Conservation (phyloP, 768 basidiomycete genomes). For the Suillus alpinus region DNA sequence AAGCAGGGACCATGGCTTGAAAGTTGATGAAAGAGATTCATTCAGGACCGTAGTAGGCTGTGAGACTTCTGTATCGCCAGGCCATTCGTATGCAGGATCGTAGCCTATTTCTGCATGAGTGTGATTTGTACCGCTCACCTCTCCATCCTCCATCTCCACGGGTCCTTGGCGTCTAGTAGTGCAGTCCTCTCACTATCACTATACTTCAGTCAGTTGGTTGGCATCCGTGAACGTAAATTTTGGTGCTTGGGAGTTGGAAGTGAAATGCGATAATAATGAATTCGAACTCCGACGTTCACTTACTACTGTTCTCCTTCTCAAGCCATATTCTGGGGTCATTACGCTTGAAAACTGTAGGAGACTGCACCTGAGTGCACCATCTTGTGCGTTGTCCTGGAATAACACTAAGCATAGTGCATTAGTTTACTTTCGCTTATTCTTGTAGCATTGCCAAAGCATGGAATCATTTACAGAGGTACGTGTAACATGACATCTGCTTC, state of each 20-base stretch:
- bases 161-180: constrained; percentile 1
- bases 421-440: neutral
- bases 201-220: neutral
- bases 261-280: neutral
- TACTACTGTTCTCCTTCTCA: no score
- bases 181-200: neutral
- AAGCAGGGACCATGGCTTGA: constrained; percentile 18
- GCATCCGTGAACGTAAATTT: constrained; percentile 1
- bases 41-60: constrained; percentile 1
- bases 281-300: constrained; percentile 15
- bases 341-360: neutral
- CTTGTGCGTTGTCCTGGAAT: neutral
- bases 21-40: constrained; percentile 22
- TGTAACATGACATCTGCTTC: neutral
- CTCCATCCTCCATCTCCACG: constrained; percentile 16
- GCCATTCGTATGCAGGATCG: constrained; percentile 61
- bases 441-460: constrained; percentile 31
- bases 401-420: neutral
- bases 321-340: neutral
- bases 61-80: constrained; percentile 32
- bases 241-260: neutral
- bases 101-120: constrained; percentile 26
- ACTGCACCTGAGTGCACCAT: neutral
- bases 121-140: constrained; percentile 7
- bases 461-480: constrained; percentile 47